Evolutionary conservation across 1,139 yeast species (phyloP), one percentile per base, ranked within the genome.

Genomic region (Candida pseudocylindracea): DNA sequence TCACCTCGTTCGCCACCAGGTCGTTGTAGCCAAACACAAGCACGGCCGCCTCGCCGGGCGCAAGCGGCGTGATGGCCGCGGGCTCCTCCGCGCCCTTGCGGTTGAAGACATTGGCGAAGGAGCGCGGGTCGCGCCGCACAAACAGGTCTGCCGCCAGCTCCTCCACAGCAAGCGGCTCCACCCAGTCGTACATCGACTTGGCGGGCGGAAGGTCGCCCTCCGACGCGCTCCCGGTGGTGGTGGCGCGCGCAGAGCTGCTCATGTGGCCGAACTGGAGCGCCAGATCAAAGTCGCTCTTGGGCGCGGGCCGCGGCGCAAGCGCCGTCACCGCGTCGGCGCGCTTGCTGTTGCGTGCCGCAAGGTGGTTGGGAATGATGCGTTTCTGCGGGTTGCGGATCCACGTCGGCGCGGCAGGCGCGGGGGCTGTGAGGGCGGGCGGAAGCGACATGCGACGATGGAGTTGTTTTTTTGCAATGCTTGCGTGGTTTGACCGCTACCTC

Each of bases 1-100:
- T 63, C 2, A 88, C 69, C 30, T 66, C 63, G 31, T 64, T 61
- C 4, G 91, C 69, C 40, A 73, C 57, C 3, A 69, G 60, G 43
- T 85, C 88, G 1, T 93, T 83, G 49, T 80, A 85, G 1, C 96
- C 96, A 52, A 80, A 83, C 10, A 85, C 81, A 30, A 83, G 54
- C 2, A 88, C 78, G 0, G 93, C 80, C 32, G 70, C 58, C 37
- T 70, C 79, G 27, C 53, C 50, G 33, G 49, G 42, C 31, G 41
- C 39, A 36, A 50, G 39, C 9, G 55, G 49, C 36, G 48, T 49
- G 12, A 33, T 39, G 10, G 32, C 10, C 2, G 31, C 29, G 6
- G 34, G 28, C 2, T 29, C 28, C n/a, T 39, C 42, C 11, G 32
- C 41, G 32, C 46, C 46, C 25, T 42, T 47, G 36, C 54, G 50